These are phyloP conservation scores for Fusarium transvaalense DNA, from an alignment of 2,329 filamentous ascomycete genomes.

Conservation along the genomic window DNA sequence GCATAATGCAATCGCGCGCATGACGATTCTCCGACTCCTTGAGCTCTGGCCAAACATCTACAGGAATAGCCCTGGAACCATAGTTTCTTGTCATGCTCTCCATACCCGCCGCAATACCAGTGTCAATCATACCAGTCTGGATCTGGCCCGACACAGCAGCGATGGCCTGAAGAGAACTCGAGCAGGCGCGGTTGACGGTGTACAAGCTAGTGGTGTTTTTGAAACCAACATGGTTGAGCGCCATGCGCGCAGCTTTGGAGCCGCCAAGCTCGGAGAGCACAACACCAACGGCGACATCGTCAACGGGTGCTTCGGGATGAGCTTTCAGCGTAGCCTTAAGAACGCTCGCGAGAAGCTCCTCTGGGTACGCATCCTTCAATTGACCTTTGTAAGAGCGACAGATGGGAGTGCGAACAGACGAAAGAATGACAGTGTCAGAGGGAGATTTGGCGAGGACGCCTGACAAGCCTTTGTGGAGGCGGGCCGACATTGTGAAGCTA, in stretches of 20 bases:
- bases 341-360: slow-evolving; percentile 82
- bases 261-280: slow-evolving; percentile 93
- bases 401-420: slow-evolving; percentile 88
- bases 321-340: slow-evolving; percentile 63
- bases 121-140: slow-evolving; percentile 76
- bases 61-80: slow-evolving; percentile 84
- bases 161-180: slow-evolving; percentile 81
- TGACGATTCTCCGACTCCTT: slow-evolving; percentile 73
- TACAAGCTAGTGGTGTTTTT: slow-evolving; percentile 79
- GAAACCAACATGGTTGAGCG: slow-evolving; percentile 85
- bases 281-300: slow-evolving; percentile 88
- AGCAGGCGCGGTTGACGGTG: slow-evolving; percentile 91
- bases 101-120: slow-evolving; percentile 89
- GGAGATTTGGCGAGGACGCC: slow-evolving; percentile 83
- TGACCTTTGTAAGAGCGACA: slow-evolving; percentile 85
- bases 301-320: slow-evolving; percentile 72
- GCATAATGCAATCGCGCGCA: slow-evolving; percentile 89
- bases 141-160: slow-evolving; percentile 81
- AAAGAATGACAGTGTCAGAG: slow-evolving; percentile 88
- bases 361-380: slow-evolving; percentile 89
- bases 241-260: slow-evolving; percentile 91
- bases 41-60: slow-evolving; percentile 81
- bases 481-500: slow-evolving; percentile 36
- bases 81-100: slow-evolving; percentile 98
- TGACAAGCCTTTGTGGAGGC: slow-evolving; percentile 68